phyloP scores from a whole-genome alignment of 257 asterid species.

The Solanum appendiculatum region DNA sequence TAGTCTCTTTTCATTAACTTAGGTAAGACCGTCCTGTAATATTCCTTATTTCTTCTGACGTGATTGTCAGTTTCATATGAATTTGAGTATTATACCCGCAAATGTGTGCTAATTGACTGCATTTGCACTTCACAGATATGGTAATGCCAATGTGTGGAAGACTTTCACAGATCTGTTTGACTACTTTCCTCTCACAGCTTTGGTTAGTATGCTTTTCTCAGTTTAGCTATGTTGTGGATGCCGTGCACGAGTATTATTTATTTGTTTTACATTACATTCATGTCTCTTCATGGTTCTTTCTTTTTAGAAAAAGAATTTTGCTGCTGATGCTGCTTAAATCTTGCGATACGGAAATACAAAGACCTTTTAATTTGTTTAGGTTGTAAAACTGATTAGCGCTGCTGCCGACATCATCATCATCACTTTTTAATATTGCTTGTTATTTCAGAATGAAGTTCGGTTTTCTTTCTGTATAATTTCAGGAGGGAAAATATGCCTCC shows the following conservation, averaged over 20 bases:
- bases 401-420: background rate
- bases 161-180: constrained; percentile 86
- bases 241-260: background rate
- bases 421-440: background rate
- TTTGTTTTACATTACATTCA: background rate
- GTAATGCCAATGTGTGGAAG: constrained; percentile 93
- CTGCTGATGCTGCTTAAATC: background rate
- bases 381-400: background rate
- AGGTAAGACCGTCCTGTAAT: background rate
- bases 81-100: background rate
- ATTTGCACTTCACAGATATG: constrained; percentile 43
- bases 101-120: background rate
- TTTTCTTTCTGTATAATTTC: background rate
- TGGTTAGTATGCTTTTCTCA: constrained; percentile 46
- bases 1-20: background rate
- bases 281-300: background rate
- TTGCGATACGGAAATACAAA: background rate
- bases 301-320: background rate
- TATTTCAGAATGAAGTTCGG: background rate
- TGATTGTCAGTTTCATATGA: background rate
- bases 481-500: background rate
- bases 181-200: constrained; percentile 89
- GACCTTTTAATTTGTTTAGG: background rate
- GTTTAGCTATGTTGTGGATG: background rate
- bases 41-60: background rate